Conservation (phyloP, 495 filamentous ascomycete species). For the Penicillium samsonianum region DNA sequence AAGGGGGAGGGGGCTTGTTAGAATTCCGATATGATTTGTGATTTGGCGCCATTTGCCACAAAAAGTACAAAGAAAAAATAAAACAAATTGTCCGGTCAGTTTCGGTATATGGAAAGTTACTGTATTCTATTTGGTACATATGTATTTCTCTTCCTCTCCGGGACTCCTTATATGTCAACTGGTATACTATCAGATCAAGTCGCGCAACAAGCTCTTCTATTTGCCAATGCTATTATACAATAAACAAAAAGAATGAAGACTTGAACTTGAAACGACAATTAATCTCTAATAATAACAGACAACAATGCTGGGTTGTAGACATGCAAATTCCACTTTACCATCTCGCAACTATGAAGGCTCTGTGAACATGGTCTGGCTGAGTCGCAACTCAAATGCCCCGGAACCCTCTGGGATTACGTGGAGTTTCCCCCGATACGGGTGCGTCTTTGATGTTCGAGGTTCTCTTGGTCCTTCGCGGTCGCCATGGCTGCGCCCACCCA, state of each 20-base stretch:
- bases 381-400: conserved; percentile 5
- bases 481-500: background rate
- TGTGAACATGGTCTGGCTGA: conserved; percentile 11
- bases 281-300: background rate
- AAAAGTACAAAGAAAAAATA: conserved; percentile 12
- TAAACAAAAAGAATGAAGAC: background rate
- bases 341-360: conserved; percentile 5
- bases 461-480: conserved; percentile 2
- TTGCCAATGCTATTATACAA: background rate
- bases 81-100: conserved; percentile 15
- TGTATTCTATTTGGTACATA: conserved; percentile 6
- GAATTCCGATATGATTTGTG: conserved; percentile 20
- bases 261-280: background rate
- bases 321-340: background rate
- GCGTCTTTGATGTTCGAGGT: background rate
- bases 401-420: conserved; percentile 1
- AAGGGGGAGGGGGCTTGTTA: conserved; percentile 18
- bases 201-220: background rate
- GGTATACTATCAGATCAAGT: too few species aligned
- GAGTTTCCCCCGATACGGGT: background rate
- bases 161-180: too few species aligned
- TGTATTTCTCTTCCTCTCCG: background rate
- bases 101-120: conserved; percentile 7
- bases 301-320: background rate
- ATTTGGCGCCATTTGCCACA: conserved; percentile 28